Conservation (phyloP, 768 basidiomycete species). For the Serendipita indica region DNA sequence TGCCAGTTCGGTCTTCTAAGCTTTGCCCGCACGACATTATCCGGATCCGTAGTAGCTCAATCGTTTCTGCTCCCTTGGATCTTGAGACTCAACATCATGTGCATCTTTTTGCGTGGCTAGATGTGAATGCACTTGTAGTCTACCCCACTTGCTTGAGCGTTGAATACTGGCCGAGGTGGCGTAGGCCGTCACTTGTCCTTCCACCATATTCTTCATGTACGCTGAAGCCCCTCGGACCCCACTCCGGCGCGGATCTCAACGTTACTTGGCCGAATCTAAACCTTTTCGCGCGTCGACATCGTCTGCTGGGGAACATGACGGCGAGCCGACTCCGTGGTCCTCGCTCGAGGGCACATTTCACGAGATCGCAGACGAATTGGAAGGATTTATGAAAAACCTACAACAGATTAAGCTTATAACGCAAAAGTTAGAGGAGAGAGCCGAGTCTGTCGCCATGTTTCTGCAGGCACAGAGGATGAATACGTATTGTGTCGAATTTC, state of each 20-base stretch:
- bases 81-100: too few species aligned
- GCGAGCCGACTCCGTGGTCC: constrained; percentile 37
- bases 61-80: too few species aligned
- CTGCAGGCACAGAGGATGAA: constrained; percentile 91
- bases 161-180: too few species aligned
- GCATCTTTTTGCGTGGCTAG: too few species aligned
- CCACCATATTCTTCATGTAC: neutral
- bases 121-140: too few species aligned
- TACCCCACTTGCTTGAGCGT: too few species aligned
- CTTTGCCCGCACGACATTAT: too few species aligned
- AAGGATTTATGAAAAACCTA: constrained; percentile 60
- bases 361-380: constrained; percentile 81
- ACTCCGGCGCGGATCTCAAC: constrained; percentile 77
- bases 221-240: constrained; percentile 47
- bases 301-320: constrained; percentile 63
- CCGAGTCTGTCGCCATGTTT: constrained; percentile 86
- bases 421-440: constrained; percentile 68
- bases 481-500: constrained; percentile 86
- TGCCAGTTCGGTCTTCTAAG: too few species aligned
- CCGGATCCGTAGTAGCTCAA: too few species aligned
- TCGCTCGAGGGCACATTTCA: constrained; percentile 60
- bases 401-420: constrained; percentile 56
- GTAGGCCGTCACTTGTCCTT: too few species aligned
- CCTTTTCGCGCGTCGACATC: constrained; percentile 25
- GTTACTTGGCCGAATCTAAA: constrained; percentile 50